Conservation (phyloP, 106 monocot species). For the Dioscorea dumetorum region DNA sequence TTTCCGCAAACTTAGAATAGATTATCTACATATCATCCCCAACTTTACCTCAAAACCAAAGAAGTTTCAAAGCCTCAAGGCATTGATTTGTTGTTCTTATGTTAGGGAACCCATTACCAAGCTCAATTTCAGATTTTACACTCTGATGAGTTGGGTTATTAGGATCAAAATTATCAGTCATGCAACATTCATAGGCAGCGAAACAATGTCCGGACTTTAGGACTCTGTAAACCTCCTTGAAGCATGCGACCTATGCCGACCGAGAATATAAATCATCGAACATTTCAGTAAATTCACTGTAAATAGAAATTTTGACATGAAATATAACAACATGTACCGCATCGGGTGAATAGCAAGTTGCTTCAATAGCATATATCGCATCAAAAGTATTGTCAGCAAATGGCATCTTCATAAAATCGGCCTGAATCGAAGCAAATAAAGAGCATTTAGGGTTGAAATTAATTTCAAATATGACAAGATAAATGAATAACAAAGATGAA, state of each 20-base stretch:
- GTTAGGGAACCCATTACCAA: conserved; percentile 93
- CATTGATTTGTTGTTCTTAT: conserved; percentile 68
- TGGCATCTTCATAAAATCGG: conserved; percentile 99
- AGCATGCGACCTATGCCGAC: conserved; percentile 66
- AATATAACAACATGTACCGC: conserved; percentile 29
- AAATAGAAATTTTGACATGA: background rate
- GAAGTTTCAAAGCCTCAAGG: conserved; percentile 75
- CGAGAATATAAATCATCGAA: background rate
- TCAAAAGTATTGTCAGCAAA: conserved; percentile 71
- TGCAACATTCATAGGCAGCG: conserved; percentile 98
- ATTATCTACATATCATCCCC: background rate
- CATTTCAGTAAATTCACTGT: background rate
- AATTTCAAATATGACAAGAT: no score
- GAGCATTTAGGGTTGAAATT: background rate
- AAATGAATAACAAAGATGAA: no score
- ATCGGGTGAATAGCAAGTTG: conserved; percentile 98
- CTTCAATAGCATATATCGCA: conserved; percentile 97
- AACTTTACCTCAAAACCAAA: conserved; percentile 80
- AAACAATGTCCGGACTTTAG: conserved; percentile 92
- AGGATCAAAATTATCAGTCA: conserved; percentile 77
- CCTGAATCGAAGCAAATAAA: conserved; percentile 36
- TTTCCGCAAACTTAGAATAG: background rate
- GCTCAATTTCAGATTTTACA: conserved; percentile 87
- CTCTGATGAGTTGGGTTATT: conserved; percentile 66
- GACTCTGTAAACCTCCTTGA: conserved; percentile 84